Evolutionary conservation across 1,284 basidiomycete genomes (phyloP).

Genomic region (Fomes fomentarius): DNA sequence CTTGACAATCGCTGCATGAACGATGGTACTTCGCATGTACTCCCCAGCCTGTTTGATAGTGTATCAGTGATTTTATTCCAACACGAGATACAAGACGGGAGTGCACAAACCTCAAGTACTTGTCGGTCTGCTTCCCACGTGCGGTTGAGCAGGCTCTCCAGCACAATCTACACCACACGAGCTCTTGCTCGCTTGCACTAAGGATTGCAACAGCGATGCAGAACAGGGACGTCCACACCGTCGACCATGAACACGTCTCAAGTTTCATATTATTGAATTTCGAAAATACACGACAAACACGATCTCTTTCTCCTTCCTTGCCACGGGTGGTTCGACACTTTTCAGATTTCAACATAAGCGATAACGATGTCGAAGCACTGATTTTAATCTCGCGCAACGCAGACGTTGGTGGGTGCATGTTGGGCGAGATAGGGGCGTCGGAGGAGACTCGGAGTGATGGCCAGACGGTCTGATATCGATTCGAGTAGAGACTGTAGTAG

Average conservation of each 20-base stretch:
- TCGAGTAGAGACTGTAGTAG: too few species aligned
- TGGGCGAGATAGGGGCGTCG: too few species aligned
- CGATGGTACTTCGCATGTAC: conserved; percentile 68
- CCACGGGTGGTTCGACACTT: too few species aligned
- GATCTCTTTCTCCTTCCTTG: too few species aligned
- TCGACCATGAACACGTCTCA: conserved; percentile 98
- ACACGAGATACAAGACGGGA: background rate
- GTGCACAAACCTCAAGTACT: conserved; percentile 74
- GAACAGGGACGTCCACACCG: conserved; percentile 91
- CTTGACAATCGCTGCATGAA: conserved; percentile 70
- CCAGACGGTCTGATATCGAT: too few species aligned
- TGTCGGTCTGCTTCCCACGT: conserved; percentile 92
- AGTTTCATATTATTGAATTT: too few species aligned
- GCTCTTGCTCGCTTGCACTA: conserved; percentile 80
- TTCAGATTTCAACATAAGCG: too few species aligned
- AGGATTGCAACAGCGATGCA: conserved; percentile 88
- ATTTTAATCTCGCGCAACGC: too few species aligned
- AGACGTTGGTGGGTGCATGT: too few species aligned
- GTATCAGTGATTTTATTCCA: background rate
- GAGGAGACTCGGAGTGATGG: too few species aligned
- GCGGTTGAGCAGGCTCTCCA: conserved; percentile 86
- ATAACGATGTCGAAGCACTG: too few species aligned
- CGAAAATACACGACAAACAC: too few species aligned
- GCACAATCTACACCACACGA: conserved; percentile 84
- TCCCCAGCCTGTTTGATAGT: conserved; percentile 53